Evolutionary conservation across 2,329 filamentous ascomycete species (phyloP).

Genomic region (Monascus ruber): DNA sequence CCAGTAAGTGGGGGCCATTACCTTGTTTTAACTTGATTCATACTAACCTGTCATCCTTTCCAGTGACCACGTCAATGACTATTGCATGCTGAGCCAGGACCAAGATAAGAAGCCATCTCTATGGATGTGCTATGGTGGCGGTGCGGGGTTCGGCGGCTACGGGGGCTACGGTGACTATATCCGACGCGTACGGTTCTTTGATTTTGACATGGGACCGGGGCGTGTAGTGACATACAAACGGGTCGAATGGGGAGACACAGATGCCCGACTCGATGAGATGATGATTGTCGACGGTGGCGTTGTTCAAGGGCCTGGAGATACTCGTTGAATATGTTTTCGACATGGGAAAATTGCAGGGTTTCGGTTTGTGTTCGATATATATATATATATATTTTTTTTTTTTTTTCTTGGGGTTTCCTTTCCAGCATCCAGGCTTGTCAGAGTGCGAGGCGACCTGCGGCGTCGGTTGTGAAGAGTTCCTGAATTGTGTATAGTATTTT

Average conservation of each 20-base stretch:
- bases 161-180: slow-evolving; percentile 80
- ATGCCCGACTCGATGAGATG: slow-evolving; percentile 45
- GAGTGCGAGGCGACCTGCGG: too few species aligned
- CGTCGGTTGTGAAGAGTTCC: too few species aligned
- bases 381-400: too few species aligned
- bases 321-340: too few species aligned
- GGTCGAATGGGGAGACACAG: slow-evolving; percentile 54
- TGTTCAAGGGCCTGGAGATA: slow-evolving; percentile 28
- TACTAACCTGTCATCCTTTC: slow-evolving; percentile 10
- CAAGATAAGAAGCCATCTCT: slow-evolving; percentile 52
- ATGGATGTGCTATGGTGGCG: slow-evolving; percentile 98
- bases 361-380: too few species aligned
- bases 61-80: slow-evolving; percentile 92
- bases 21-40: background rate
- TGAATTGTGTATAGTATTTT: too few species aligned
- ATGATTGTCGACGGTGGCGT: slow-evolving; percentile 50
- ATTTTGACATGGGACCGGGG: slow-evolving; percentile 84
- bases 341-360: too few species aligned
- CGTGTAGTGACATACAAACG: slow-evolving; percentile 88
- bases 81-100: slow-evolving; percentile 62
- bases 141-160: slow-evolving; percentile 86
- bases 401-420: too few species aligned
- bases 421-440: too few species aligned
- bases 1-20: slow-evolving; percentile 51
- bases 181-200: slow-evolving; percentile 76